phyloP scores from a whole-genome alignment of 2,329 filamentous ascomycete genomes.

The Chaetomiaceae sp. region DNA sequence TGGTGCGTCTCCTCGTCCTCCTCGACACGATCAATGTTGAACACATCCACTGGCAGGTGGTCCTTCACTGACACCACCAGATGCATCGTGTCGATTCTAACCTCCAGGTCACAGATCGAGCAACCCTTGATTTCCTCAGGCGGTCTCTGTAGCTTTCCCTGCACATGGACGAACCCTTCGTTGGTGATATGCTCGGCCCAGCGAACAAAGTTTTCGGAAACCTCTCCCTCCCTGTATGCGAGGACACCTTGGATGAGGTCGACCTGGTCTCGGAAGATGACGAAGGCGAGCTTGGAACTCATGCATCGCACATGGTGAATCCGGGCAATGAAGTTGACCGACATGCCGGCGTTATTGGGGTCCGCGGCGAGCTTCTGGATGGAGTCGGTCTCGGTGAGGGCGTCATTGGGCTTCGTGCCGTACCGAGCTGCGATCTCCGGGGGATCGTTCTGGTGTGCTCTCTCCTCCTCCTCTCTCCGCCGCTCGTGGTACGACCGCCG shows the following conservation, averaged over 20 bases:
- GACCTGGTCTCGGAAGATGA: conserved; percentile 80
- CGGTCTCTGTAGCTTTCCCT: conserved; percentile 67
- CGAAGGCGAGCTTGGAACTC: conserved; percentile 71
- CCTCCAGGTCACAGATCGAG: conserved; percentile 69
- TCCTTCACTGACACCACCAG: conserved; percentile 48
- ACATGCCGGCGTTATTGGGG: conserved; percentile 50
- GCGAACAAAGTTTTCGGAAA: conserved; percentile 72
- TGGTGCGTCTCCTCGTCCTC: conserved; percentile 32
- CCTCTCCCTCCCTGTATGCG: conserved; percentile 50
- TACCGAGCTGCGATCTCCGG: conserved; percentile 30
- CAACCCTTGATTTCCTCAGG: conserved; percentile 66
- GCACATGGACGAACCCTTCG: conserved; percentile 74
- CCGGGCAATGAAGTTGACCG: conserved; percentile 63
- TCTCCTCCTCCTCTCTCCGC: conserved; percentile 34
- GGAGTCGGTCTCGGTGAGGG: conserved; percentile 21
- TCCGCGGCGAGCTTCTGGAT: conserved; percentile 37
- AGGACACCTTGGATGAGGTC: conserved; percentile 82
- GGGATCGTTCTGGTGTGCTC: conserved; percentile 26
- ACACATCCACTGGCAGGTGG: conserved; percentile 47
- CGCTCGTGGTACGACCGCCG: conserved; percentile 29
- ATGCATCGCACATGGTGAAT: conserved; percentile 76
- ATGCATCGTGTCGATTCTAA: conserved; percentile 57
- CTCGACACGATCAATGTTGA: conserved; percentile 39
- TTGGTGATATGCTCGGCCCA: conserved; percentile 80
- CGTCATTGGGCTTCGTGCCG: conserved; percentile 26